These are phyloP conservation scores for Microdochium nivale DNA, from an alignment of 2,329 filamentous ascomycete genomes.

Conservation along the genomic window DNA sequence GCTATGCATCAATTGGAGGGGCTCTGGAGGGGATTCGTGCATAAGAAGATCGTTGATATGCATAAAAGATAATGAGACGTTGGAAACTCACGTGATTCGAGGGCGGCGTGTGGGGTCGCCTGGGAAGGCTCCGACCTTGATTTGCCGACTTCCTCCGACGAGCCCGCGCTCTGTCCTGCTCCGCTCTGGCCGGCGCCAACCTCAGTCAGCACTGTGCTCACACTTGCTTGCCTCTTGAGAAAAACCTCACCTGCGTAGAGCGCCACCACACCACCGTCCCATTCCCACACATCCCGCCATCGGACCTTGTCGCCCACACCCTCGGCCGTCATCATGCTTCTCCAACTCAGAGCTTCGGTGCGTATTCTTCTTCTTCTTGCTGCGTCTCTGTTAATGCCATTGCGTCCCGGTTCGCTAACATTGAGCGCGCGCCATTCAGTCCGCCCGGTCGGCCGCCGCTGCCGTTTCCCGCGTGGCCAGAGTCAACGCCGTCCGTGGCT, in stretches of 20 bases:
- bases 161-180: neutral
- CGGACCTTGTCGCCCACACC: slow-evolving; percentile 39
- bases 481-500: slow-evolving; percentile 40
- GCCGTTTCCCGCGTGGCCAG: slow-evolving; percentile 40
- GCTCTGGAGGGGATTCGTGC: neutral
- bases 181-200: neutral
- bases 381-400: slow-evolving; percentile 3
- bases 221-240: neutral
- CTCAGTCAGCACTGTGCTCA: neutral
- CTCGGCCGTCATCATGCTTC: slow-evolving; percentile 41
- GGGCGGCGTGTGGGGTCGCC: neutral
- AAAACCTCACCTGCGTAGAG: neutral
- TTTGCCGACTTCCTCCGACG: neutral
- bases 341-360: slow-evolving; percentile 48
- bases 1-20: neutral
- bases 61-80: neutral
- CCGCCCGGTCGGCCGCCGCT: slow-evolving; percentile 41
- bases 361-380: slow-evolving; percentile 17
- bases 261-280: slow-evolving; percentile 8
- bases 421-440: slow-evolving; percentile 17
- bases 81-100: neutral
- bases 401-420: neutral
- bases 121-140: neutral
- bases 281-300: slow-evolving; percentile 21
- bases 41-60: neutral